phyloP scores from a whole-genome alignment of 805 yeast species.

The Vanderwaltozyma verrucispora region DNA sequence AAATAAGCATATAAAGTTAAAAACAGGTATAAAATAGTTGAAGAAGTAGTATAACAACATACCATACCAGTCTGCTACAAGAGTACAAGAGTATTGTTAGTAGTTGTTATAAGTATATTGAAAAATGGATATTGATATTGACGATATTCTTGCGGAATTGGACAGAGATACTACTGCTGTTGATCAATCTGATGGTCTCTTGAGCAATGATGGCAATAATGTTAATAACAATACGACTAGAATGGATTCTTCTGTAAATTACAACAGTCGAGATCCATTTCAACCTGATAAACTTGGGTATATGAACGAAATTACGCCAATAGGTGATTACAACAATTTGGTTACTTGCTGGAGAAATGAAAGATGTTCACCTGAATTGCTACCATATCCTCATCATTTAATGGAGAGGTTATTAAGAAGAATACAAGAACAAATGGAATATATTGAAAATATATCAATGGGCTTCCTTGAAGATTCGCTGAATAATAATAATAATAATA shows the following conservation, averaged over 20 bases:
- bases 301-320: slow-evolving; percentile 5
- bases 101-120: neutral
- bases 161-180: slow-evolving; percentile 37
- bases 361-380: slow-evolving; percentile 76
- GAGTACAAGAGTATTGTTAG: neutral
- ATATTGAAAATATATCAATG: slow-evolving; percentile 67
- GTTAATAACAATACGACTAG: slow-evolving; percentile 15
- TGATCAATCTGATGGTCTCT: slow-evolving; percentile 9
- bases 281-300: neutral
- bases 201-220: slow-evolving; percentile 13
- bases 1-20: no score
- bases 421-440: slow-evolving; percentile 61
- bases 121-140: slow-evolving; percentile 43
- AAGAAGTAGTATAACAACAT: no score
- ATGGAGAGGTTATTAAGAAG: slow-evolving; percentile 48
- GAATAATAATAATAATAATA: neutral
- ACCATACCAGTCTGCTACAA: no score
- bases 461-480: slow-evolving; percentile 47
- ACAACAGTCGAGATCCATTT: neutral
- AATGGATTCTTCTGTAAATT: slow-evolving; percentile 12
- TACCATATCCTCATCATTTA: slow-evolving; percentile 57
- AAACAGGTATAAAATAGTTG: no score
- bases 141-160: slow-evolving; percentile 60
- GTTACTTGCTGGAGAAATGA: slow-evolving; percentile 72
- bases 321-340: slow-evolving; percentile 28